These are phyloP conservation scores for Leccinum griseonigrum DNA, from an alignment of 1,284 basidiomycete genomes.

Conservation along the genomic window DNA sequence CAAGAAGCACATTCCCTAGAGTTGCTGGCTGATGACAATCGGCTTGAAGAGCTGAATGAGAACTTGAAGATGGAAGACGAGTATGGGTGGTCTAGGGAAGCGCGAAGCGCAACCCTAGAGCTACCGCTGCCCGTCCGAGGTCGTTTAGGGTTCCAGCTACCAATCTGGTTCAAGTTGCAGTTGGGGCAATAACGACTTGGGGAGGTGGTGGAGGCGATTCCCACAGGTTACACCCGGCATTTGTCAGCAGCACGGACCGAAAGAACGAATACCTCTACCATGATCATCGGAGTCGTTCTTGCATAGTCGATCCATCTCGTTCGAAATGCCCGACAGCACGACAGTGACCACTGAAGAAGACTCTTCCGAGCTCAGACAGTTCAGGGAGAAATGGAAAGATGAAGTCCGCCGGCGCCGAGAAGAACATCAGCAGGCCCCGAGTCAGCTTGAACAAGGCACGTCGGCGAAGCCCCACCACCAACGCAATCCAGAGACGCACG, in stretches of 20 bases:
- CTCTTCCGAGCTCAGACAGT: conserved; percentile 55
- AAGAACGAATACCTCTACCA: too few relatives aligned
- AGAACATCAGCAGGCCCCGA: conserved; percentile 9
- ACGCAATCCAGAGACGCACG: conserved; percentile 1
- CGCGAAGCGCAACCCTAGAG: too few relatives aligned
- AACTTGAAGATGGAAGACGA: too few relatives aligned
- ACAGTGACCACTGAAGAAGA: conserved; percentile 27
- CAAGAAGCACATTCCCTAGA: neutral
- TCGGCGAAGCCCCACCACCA: neutral
- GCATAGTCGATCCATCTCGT: neutral
- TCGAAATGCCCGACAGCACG: conserved; percentile 4
- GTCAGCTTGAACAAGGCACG: conserved; percentile 3
- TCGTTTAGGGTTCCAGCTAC: too few relatives aligned
- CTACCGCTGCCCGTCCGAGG: too few relatives aligned
- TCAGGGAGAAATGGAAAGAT: conserved; percentile 73
- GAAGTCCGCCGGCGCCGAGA: conserved; percentile 54
- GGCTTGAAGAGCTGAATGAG: neutral
- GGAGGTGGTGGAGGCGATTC: too few relatives aligned
- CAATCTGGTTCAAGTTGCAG: too few relatives aligned
- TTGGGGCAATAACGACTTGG: too few relatives aligned
- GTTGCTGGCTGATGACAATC: neutral
- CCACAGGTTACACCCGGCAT: too few relatives aligned
- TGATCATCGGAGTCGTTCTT: neutral
- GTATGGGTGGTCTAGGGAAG: too few relatives aligned
- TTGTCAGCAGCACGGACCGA: too few relatives aligned